A percentile compares a stretch with the other conserved stretches of the same genome.
Evolutionary conservation across 2,329 filamentous ascomycete species (phyloP).

Genomic region (Pseudogymnoascus sp.): DNA sequence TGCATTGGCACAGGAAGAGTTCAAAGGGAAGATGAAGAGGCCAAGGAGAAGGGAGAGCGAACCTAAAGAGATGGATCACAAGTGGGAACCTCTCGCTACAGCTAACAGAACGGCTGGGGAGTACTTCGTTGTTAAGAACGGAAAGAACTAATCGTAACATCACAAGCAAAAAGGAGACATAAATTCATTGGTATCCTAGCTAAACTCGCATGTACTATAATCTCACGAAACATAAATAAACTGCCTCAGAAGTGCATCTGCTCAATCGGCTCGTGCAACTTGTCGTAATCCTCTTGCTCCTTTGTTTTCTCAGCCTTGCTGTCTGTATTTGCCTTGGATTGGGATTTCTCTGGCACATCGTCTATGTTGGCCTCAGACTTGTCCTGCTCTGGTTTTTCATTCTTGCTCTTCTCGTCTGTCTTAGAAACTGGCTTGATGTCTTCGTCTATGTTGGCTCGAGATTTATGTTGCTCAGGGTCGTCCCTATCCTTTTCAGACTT

Average conservation of each 20-base stretch:
- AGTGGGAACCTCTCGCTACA: conserved; percentile 26
- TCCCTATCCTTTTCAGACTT: neutral
- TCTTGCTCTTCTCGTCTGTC: conserved; percentile 13
- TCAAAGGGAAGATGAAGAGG: conserved; percentile 39
- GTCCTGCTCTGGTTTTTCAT: conserved; percentile 19
- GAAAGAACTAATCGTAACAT: conserved; percentile 15
- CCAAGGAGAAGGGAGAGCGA: conserved; percentile 19
- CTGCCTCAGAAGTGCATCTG: conserved; percentile 16
- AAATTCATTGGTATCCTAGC: conserved; percentile 7
- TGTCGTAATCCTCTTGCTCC: conserved; percentile 28
- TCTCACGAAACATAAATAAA: neutral
- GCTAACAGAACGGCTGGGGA: conserved; percentile 27
- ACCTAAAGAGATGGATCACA: neutral
- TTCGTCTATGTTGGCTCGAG: neutral
- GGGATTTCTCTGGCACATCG: neutral
- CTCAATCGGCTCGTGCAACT: conserved; percentile 21
- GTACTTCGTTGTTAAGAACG: conserved; percentile 30
- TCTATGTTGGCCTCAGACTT: neutral
- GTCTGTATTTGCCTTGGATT: neutral
- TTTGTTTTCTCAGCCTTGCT: neutral
- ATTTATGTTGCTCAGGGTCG: neutral
- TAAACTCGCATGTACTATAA: conserved; percentile 3
- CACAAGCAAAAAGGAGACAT: conserved; percentile 4
- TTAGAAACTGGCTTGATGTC: neutral
- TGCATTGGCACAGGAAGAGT: conserved; percentile 51